Evolutionary conservation across 2,329 filamentous ascomycete species (phyloP), one percentile per base, ranked within the genome.

Genomic region (Aspergillus tubingensis): DNA sequence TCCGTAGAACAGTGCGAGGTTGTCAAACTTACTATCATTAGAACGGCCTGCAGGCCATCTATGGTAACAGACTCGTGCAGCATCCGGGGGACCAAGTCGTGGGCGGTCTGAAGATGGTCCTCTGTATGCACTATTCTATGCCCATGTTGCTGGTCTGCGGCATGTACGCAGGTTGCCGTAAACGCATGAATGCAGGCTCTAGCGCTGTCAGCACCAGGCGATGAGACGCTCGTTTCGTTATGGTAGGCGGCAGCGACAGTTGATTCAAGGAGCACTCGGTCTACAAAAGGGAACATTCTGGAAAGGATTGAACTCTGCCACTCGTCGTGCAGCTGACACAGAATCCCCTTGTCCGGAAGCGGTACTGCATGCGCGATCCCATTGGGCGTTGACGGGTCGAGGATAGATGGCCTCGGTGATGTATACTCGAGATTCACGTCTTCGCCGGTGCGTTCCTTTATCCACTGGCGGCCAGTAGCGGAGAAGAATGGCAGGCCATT

Each of bases 131-230:
- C 27, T 15, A 49, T 13, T n/a, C 25, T 8, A 27, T 30, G 6
- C n/a, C 23, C 25, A 38, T 15, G 11, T 15, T 38, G 3, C 8
- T 41, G 10, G 13, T 15, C 23, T 8, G 17, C 19, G 11, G 57
- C 21, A 7, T n/a, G 36, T n/a, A 56, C 19, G 8, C 44, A 36
- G 13, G 36, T 11, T 3, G 59, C 49, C 30, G 57, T 48, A 32
- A 64, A 64, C 0, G 62, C 54, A 19, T 60, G 59, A 1, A 64
- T 15, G 21, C 62, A 64, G 2, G 60, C 57, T n/a, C n/a, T 53
- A 13, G 48, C 55, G n/a, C 51, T 58, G 17, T 13, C 23, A 6
- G 23, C 17, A 5, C 25, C 47, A 15, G 41, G 30, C 7, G 50
- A 39, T n/a, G 23, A 44, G 7, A 7, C 10, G 6, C 43, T 21